Evolutionary conservation across 257 asterid genomes (phyloP), one percentile per base, ranked within the genome.

Genomic region (Salvia miltiorrhiza): DNA sequence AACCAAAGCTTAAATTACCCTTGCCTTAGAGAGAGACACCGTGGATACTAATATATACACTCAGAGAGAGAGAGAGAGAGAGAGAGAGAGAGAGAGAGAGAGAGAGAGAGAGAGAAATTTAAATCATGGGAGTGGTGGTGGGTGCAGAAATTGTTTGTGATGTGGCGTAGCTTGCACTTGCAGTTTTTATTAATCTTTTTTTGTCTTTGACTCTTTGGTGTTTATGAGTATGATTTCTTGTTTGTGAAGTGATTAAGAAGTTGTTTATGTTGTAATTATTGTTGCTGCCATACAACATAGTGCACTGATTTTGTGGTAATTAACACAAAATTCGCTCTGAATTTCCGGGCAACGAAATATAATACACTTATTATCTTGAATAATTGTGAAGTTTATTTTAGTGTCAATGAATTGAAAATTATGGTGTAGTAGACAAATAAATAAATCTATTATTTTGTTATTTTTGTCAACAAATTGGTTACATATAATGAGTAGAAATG

Each of bases 141-240:
- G 68, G 68, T 26, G 63, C 28, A n/a, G 21, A 67, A 23, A 35
- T 8, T 54, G 37, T 28, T 56, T 10, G 24, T 3, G 9, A 10
- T 74, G 24, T 74, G 41, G 52, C 74, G 74, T 74, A 67, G 66
- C 79, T 67, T 68, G 71, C 79, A 74, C 74, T 60, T 74, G 74
- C 74, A 74, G 79, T 49, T 60, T 59, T 49, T 59, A 37, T 49
- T 67, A 48, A 54, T 20, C 9, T 52, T 49, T 62, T 33, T 19
- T 8, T n/a, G n/a, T n/a, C n/a, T n/a, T n/a, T n/a, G n/a, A n/a
- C n/a, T 35, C 47, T 6, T 23, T 41, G 55, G 56, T 53, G 65
- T 40, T 63, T 52, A 61, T 61, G 65, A 52, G 58, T 41, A 57
- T 26, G 58, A 63, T 53, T 63, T 65, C 49, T 63, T 62, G 48